Conservation (phyloP, 306 rosid genomes). For the Rubus idaeus region DNA sequence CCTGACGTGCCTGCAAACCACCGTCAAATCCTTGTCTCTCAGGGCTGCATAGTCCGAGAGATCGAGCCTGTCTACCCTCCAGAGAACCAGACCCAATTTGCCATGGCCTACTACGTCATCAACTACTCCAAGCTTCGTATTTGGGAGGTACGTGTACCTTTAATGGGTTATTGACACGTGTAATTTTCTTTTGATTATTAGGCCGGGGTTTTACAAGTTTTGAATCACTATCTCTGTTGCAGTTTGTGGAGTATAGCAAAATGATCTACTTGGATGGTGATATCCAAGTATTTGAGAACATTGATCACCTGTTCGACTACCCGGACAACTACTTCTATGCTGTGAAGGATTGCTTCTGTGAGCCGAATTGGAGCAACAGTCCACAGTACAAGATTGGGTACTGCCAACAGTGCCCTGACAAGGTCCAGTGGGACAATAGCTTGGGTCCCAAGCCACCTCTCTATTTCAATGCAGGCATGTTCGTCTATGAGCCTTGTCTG, state of each 20-base stretch:
- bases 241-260: slow-evolving; percentile 80
- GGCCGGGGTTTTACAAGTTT: neutral
- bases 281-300: slow-evolving; percentile 67
- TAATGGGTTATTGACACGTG: neutral
- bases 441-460: slow-evolving; percentile 69
- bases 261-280: slow-evolving; percentile 82
- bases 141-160: slow-evolving; percentile 59
- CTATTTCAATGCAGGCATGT: slow-evolving; percentile 85
- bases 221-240: neutral
- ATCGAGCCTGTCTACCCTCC: slow-evolving; percentile 74
- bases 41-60: slow-evolving; percentile 65
- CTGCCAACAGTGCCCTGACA: slow-evolving; percentile 76
- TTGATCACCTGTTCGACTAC: slow-evolving; percentile 63
- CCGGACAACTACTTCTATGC: slow-evolving; percentile 60
- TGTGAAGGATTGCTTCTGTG: slow-evolving; percentile 88
- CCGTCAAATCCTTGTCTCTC: slow-evolving; percentile 50
- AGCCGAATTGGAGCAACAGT: slow-evolving; percentile 60
- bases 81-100: slow-evolving; percentile 65
- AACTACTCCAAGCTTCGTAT: slow-evolving; percentile 88
- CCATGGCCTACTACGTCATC: slow-evolving; percentile 81
- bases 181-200: neutral
- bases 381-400: slow-evolving; percentile 60
- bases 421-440: slow-evolving; percentile 53
- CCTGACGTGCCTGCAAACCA: slow-evolving; percentile 82
- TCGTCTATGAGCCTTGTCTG: slow-evolving; percentile 59